phyloP scores from a whole-genome alignment of 805 yeast genomes.

The Priceomyces haplophilus region DNA sequence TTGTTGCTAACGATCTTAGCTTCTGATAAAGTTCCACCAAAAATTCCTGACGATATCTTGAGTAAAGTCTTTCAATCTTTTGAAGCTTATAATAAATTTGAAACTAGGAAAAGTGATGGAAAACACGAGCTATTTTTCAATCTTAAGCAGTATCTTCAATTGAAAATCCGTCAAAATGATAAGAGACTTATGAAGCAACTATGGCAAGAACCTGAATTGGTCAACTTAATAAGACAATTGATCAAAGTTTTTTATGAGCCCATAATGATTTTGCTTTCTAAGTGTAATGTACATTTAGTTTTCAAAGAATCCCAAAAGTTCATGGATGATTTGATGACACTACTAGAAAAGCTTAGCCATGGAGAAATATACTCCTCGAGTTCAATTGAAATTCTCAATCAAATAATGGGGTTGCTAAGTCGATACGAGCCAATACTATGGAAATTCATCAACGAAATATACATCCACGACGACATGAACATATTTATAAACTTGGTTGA shows the following conservation, averaged over 20 bases:
- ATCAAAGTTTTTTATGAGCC: slow-evolving; percentile 48
- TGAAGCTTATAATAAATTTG: slow-evolving; percentile 16
- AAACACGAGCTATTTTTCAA: slow-evolving; percentile 41
- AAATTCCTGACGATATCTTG: slow-evolving; percentile 7
- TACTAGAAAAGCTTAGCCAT: slow-evolving; percentile 57
- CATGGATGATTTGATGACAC: slow-evolving; percentile 56
- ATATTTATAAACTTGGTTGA: slow-evolving; percentile 67
- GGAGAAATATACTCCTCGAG: slow-evolving; percentile 47
- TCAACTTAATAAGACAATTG: slow-evolving; percentile 69
- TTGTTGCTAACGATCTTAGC: slow-evolving; percentile 23
- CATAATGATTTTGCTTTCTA: slow-evolving; percentile 33
- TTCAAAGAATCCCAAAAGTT: slow-evolving; percentile 38
- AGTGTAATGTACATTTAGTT: slow-evolving; percentile 37
- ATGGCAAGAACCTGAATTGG: slow-evolving; percentile 83
- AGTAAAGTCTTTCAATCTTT: slow-evolving; percentile 16
- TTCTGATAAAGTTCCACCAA: slow-evolving; percentile 20
- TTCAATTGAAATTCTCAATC: slow-evolving; percentile 62
- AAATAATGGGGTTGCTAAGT: slow-evolving; percentile 61
- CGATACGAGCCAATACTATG: slow-evolving; percentile 72
- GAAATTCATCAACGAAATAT: slow-evolving; percentile 76
- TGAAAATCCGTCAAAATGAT: slow-evolving; percentile 68
- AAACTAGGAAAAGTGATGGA: slow-evolving; percentile 5
- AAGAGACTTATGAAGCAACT: slow-evolving; percentile 69
- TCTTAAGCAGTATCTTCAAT: slow-evolving; percentile 59
- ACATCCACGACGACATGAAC: slow-evolving; percentile 67